A percentile compares a stretch with the other conserved stretches of the same genome.
Conservation (phyloP, 352 stramenopile species). For the Peronosclerospora sorghi region DNA sequence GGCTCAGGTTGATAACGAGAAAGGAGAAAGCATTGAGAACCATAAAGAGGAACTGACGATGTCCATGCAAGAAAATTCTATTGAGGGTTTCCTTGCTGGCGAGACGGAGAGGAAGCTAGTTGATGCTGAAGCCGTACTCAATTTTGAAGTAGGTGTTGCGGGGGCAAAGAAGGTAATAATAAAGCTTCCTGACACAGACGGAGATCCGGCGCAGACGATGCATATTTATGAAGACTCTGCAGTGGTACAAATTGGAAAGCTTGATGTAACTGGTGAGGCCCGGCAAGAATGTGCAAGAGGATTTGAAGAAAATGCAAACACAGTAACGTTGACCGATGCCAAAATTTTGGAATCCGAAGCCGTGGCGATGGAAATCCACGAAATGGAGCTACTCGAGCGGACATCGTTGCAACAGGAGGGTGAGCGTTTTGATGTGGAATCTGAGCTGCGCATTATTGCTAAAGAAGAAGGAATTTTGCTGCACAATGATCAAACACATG, state of each 20-base stretch:
- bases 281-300: neutral
- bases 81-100: neutral
- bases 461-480: conserved; percentile 17
- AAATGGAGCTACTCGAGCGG: conserved; percentile 12
- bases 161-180: conserved; percentile 1
- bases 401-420: conserved; percentile 12
- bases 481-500: neutral
- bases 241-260: too few relatives aligned
- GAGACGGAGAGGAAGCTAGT: neutral
- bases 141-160: neutral
- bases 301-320: neutral
- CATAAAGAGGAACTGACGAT: neutral
- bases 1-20: neutral
- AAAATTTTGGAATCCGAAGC: conserved; percentile 2
- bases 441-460: conserved; percentile 24
- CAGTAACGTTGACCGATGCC: neutral
- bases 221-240: neutral
- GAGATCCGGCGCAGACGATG: neutral
- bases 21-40: neutral
- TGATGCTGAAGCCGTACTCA: neutral
- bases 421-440: conserved; percentile 13
- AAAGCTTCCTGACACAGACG: neutral
- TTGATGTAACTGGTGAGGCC: neutral
- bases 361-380: conserved; percentile 11
- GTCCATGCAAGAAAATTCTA: conserved; percentile 1